Evolutionary conservation across 140 eudicot genomes (phyloP), one percentile per base, ranked within the genome.

Genomic region (Anethum foeniculum): DNA sequence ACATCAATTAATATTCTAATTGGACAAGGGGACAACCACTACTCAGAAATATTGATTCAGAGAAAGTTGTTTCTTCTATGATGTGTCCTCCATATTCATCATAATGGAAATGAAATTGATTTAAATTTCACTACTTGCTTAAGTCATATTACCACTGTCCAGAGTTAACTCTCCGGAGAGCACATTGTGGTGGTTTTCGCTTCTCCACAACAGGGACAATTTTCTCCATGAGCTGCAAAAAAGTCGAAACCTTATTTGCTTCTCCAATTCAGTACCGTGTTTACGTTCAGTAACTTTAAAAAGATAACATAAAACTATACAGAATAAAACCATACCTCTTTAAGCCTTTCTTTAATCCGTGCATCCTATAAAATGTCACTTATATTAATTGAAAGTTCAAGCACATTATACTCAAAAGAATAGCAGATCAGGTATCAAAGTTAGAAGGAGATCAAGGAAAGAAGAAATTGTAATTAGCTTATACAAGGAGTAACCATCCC

Each of bases 181-280:
- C 75, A 72, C 87, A 88, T 68, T 79, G 76, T 23, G 93, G 76
- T 23, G 93, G 92, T 67, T 85, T 86, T 86, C 85, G 85, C 87
- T 86, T 90, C 89, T 91, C 96, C 74, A 86, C 92, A 30, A 91
- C 88, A 69, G 98, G 98, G 62, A 94, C 86, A 79, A 94, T 89
- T 78, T 85, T 94, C 83, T 90, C 93, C 92, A 94, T 88, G 52
- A 94, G 89, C 98, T 94, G 93, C 87, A 90, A 6, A 15, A 52
- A 88, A n/a, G 15, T 32, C 72, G 60, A 32, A 68, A 13, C 44
- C 32, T 30, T 4, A 68, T 13, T 16, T 3, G 86, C 87, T 86
- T 90, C 90, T 90, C 96, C 77, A 86, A 91, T 32, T 90, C 89
- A 64, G 97, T 25, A 11, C 14, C 5, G 19, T 25, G 18, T 62